These are phyloP conservation scores for Otatea glauca DNA, from an alignment of 176 grass and related monocot species.

Conservation along the genomic window DNA sequence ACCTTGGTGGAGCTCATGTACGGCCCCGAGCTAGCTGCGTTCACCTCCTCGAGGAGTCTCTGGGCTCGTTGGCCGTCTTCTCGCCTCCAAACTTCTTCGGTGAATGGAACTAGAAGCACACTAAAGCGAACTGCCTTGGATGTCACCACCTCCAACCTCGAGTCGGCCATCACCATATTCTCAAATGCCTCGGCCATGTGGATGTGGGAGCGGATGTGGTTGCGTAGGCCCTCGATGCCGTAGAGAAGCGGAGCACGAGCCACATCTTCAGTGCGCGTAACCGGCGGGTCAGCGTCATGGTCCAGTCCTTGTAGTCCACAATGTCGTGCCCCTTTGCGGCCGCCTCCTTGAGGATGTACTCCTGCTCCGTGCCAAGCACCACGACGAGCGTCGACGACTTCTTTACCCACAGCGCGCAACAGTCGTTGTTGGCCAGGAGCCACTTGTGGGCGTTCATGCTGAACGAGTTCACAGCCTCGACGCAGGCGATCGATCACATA, in stretches of 20 bases:
- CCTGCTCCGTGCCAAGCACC: slow-evolving; percentile 63
- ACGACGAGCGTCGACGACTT: slow-evolving; percentile 38
- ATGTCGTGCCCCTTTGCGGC: slow-evolving; percentile 48
- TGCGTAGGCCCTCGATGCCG: slow-evolving; percentile 58
- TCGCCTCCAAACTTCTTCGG: slow-evolving; percentile 39
- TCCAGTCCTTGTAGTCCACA: slow-evolving; percentile 90
- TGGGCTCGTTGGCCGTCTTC: slow-evolving; percentile 42
- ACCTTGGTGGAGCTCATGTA: slow-evolving; percentile 73
- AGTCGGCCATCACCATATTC: slow-evolving; percentile 50
- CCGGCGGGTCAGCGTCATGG: slow-evolving; percentile 58
- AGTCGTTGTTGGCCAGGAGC: slow-evolving; percentile 75
- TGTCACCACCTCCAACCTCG: slow-evolving; percentile 65
- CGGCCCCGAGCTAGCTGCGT: slow-evolving; percentile 38
- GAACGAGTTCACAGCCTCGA: slow-evolving; percentile 56
- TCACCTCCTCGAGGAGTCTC: slow-evolving; percentile 58
- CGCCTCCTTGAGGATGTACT: slow-evolving; percentile 61
- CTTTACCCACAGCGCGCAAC: slow-evolving; percentile 71
- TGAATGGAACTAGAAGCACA: slow-evolving; percentile 61
- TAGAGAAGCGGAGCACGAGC: slow-evolving; percentile 73
- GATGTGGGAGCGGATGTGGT: slow-evolving; percentile 55
- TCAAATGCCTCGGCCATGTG: slow-evolving; percentile 67
- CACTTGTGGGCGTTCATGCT: slow-evolving; percentile 74
- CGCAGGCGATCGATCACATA: slow-evolving; percentile 36
- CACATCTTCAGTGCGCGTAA: slow-evolving; percentile 80
- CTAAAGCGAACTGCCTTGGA: slow-evolving; percentile 60